Conservation (phyloP, 2,329 filamentous ascomycete species). For the Nectriaceae sp. region DNA sequence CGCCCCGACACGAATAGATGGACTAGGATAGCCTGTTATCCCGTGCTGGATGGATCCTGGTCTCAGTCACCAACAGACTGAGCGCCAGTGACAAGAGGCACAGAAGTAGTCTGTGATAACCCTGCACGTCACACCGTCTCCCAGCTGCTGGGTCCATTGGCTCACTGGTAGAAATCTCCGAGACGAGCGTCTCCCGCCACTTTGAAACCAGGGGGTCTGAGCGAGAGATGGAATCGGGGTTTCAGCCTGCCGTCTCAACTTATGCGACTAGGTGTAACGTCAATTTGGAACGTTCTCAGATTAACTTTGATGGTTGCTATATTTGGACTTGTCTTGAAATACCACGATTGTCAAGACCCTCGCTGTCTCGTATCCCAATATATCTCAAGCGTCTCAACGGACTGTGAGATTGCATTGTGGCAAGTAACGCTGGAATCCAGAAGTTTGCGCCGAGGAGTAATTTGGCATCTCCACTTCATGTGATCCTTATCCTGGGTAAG, state of each 20-base stretch:
- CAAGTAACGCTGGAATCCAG: not conserved
- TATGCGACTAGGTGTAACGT: conserved; percentile 25
- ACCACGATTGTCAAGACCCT: not conserved
- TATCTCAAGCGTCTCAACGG: not conserved
- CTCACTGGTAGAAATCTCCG: conserved; percentile 16
- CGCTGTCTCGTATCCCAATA: not conserved
- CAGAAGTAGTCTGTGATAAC: conserved; percentile 29
- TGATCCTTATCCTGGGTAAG: not conserved
- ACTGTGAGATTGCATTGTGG: not conserved
- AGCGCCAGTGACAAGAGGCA: conserved; percentile 29
- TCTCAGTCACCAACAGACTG: conserved; percentile 3
- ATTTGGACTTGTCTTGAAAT: conserved; percentile 16
- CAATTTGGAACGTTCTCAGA: conserved; percentile 16
- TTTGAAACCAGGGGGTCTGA: conserved; percentile 26
- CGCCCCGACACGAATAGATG: not conserved
- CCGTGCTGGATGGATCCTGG: not conserved
- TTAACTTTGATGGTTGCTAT: conserved; percentile 23
- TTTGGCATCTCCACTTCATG: not conserved
- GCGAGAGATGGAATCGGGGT: conserved; percentile 25
- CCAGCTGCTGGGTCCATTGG: conserved; percentile 17
- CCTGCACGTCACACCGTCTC: conserved; percentile 31
- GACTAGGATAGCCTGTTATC: not conserved
- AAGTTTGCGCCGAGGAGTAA: not conserved
- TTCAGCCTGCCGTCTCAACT: conserved; percentile 24
- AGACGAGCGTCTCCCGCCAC: conserved; percentile 21